Base-by-base conservation (phyloP, 1,284 basidiomycete genomes). In the Ceratobasidium theobromae region DNA sequence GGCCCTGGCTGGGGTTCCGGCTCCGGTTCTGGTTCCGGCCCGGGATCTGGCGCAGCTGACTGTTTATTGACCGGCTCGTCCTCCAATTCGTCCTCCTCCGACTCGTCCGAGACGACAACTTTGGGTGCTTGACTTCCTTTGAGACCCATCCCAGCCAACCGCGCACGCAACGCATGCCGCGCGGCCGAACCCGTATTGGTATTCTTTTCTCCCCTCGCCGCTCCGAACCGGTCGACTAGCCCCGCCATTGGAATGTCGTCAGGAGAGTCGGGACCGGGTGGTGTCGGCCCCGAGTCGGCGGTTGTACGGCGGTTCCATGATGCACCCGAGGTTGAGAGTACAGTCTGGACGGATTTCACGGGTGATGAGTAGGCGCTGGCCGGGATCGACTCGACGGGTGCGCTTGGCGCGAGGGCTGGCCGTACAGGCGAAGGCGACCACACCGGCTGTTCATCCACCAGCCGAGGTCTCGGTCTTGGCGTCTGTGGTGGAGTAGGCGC, bases 131-230 rank as follows among this genome's bases (percentile, higher is more conserved):
- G 76, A 66, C 76, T 82, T n/a, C 82, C 82, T 23, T 72, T 73
- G 66, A 82, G 78, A n/a, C 84, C 80, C 74, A 85, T 88, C 12
- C 76, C 78, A 53, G 76, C 78, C 62, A 89, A 72, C 48, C 75
- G 77, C 51, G 75, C 77, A 60, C 82, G 77, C 43, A 87, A 75
- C 43, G 70, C 77, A 53, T 74, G 71, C 41, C 75, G 75, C 28
- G 76, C 74, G 32, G 66, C 68, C 9, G 66, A 65, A 23, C 70
- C 72, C 25, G 67, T 69, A 32, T 14, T 60, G 49, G 27, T 62
- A 12, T n/a, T 33, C 58, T 38, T 28, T 8, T 43, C 25, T 16
- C 40, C 30, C n/a, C n/a, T n/a, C n/a, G n/a, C n/a, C n/a, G n/a
- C n/a, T n/a, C n/a, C n/a, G n/a, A n/a, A n/a, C n/a, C n/a, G n/a